phyloP scores from a whole-genome alignment of 2,329 filamentous ascomycete species.

The Fusarium oxysporum region DNA sequence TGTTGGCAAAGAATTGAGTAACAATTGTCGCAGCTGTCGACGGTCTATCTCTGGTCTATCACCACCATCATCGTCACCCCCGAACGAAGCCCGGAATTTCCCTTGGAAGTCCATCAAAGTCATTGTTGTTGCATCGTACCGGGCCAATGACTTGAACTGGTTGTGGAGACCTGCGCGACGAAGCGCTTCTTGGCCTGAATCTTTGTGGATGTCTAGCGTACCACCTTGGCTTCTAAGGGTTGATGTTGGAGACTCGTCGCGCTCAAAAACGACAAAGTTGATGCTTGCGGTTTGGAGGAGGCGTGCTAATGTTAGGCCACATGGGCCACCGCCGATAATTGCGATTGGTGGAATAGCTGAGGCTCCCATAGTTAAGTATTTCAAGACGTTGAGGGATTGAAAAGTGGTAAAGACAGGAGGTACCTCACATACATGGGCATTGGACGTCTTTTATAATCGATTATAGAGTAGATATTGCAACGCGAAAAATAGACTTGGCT shows the following conservation, averaged over 20 bases:
- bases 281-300: background rate
- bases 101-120: slow-evolving; percentile 3
- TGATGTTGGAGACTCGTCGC: background rate
- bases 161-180: background rate
- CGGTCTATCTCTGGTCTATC: slow-evolving; percentile 11
- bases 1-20: background rate
- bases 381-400: fast-evolving
- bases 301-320: background rate
- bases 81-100: background rate
- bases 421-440: too few species aligned
- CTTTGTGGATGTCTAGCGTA: background rate
- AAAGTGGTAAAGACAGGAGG: background rate
- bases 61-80: background rate
- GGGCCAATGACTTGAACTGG: background rate
- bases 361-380: background rate
- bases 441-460: background rate
- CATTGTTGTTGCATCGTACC: background rate
- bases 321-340: slow-evolving; percentile 3
- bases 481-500: too few species aligned
- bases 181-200: background rate
- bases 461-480: fast-evolving
- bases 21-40: background rate
- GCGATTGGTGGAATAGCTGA: background rate
- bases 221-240: background rate
- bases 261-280: background rate